phyloP scores from a whole-genome alignment of 768 basidiomycete genomes.

The Xerocomellus chrysenteron region DNA sequence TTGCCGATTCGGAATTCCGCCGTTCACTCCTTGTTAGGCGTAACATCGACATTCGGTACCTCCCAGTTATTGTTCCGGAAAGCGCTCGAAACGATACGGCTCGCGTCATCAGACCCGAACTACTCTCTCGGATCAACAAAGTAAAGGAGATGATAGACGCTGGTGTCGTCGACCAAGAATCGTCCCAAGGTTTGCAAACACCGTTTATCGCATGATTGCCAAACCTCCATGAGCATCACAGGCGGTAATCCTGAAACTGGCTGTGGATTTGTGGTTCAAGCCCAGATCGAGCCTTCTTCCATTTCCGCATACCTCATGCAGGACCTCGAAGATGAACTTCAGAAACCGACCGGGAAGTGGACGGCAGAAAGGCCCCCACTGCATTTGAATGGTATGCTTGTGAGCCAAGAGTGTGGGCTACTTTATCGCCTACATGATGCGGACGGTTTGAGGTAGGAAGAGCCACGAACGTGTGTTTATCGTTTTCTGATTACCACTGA shows the following conservation, averaged over 20 bases:
- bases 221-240: conserved; percentile 21
- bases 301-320: conserved; percentile 57
- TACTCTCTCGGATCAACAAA: conserved; percentile 55
- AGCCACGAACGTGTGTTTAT: background rate
- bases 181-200: conserved; percentile 29
- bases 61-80: conserved; percentile 66
- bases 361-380: conserved; percentile 58
- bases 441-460: conserved; percentile 62
- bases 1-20: background rate
- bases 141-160: conserved; percentile 62
- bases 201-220: background rate
- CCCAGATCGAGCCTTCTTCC: conserved; percentile 56
- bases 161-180: conserved; percentile 61
- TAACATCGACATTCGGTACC: conserved; percentile 60
- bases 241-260: conserved; percentile 47
- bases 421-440: conserved; percentile 65
- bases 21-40: conserved; percentile 36
- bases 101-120: conserved; percentile 55
- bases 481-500: background rate
- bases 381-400: conserved; percentile 58
- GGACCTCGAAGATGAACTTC: conserved; percentile 72
- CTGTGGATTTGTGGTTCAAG: conserved; percentile 67
- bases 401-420: conserved; percentile 82
- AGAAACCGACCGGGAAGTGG: conserved; percentile 69
- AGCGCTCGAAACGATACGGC: conserved; percentile 56